Conservation (phyloP, 2,329 filamentous ascomycete species). For the Exophiala bonariae region DNA sequence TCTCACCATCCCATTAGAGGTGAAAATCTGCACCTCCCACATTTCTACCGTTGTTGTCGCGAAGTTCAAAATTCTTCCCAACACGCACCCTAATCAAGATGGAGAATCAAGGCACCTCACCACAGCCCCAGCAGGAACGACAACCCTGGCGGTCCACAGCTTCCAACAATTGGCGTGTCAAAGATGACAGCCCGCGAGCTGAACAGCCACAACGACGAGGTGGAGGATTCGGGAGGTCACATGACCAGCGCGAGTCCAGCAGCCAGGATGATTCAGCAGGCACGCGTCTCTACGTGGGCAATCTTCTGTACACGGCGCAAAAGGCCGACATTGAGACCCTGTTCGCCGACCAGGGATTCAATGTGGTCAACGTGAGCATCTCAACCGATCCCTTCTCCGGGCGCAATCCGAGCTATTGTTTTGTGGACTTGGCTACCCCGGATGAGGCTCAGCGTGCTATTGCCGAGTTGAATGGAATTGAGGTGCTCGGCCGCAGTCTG, state of each 20-base stretch:
- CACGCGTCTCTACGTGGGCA: conserved; percentile 55
- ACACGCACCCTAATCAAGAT: too few relatives aligned
- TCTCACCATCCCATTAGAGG: too few relatives aligned
- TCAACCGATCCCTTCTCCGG: conserved; percentile 67
- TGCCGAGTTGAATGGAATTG: conserved; percentile 53
- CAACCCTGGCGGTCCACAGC: conserved; percentile 20
- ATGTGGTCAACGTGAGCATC: conserved; percentile 62
- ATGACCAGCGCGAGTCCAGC: conserved; percentile 1
- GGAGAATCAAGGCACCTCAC: too few relatives aligned
- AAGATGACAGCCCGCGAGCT: conserved; percentile 37
- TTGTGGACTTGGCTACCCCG: conserved; percentile 64
- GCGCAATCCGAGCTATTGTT: conserved; percentile 73
- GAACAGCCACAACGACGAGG: conserved; percentile 37
- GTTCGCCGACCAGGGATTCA: conserved; percentile 43
- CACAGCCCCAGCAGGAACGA: conserved; percentile 8
- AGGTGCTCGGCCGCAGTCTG: conserved; percentile 59
- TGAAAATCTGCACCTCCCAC: too few relatives aligned
- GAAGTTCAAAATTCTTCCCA: too few relatives aligned
- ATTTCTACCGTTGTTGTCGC: too few relatives aligned
- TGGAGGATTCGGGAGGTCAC: conserved; percentile 18
- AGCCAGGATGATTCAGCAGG: conserved; percentile 27
- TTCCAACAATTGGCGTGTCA: conserved; percentile 42
- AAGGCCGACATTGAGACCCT: conserved; percentile 50
- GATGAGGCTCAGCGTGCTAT: conserved; percentile 61
- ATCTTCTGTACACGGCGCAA: conserved; percentile 56